A percentile compares a stretch with the other conserved stretches of the same genome.
Conservation (phyloP, 2,329 filamentous ascomycete species). For the Talaromyces sp. region DNA sequence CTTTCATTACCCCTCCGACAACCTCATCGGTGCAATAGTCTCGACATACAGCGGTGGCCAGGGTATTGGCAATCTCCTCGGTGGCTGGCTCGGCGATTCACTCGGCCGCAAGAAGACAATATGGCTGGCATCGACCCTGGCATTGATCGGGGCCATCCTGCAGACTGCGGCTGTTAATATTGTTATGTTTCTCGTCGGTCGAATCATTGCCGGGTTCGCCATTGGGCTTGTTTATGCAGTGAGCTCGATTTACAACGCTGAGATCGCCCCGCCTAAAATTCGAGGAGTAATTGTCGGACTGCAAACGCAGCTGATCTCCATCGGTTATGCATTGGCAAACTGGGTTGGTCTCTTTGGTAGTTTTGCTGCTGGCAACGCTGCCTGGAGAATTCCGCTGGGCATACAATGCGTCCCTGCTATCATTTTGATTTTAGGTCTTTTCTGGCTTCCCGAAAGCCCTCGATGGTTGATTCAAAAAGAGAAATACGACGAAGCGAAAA, state of each 20-base stretch:
- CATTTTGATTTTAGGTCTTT: constrained; percentile 48
- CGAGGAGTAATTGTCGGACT: constrained; percentile 61
- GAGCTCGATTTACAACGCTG: constrained; percentile 15
- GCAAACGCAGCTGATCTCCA: constrained; percentile 57
- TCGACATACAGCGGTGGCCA: constrained; percentile 2
- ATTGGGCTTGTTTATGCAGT: constrained; percentile 51
- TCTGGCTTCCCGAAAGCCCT: constrained; percentile 57
- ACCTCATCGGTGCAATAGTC: constrained; percentile 11
- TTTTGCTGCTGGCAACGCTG: constrained; percentile 51
- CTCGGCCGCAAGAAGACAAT: constrained; percentile 18
- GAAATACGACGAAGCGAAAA: constrained; percentile 15
- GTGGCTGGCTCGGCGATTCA: constrained; percentile 14
- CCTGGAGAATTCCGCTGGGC: constrained; percentile 61
- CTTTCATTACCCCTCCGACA: constrained; percentile 21
- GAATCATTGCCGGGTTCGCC: constrained; percentile 61
- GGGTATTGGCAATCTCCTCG: constrained; percentile 7
- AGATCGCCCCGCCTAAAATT: constrained; percentile 53
- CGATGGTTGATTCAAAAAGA: constrained; percentile 59
- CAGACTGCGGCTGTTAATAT: constrained; percentile 1
- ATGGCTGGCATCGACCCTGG: constrained; percentile 2
- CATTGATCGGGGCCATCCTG: constrained; percentile 1
- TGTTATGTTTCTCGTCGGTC: constrained; percentile 54
- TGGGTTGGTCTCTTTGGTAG: constrained; percentile 53
- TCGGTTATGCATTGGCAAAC: constrained; percentile 70
- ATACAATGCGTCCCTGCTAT: constrained; percentile 53